Conservation (phyloP, 768 basidiomycete genomes). For the Kockovaella imperatae region DNA sequence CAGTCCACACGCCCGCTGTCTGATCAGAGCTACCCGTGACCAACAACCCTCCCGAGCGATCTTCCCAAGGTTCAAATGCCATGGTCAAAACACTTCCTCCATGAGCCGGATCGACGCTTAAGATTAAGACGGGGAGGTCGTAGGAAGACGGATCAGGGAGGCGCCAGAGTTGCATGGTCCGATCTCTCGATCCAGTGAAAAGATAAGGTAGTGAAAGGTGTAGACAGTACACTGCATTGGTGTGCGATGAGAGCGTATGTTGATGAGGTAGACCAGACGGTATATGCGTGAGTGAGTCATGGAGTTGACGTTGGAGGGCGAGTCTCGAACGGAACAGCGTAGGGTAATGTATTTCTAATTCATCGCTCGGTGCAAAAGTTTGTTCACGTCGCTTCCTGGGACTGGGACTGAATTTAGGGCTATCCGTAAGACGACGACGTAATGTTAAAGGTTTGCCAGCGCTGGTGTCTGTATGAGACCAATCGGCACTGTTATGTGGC, state of each 20-base stretch:
- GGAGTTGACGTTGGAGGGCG: conserved; percentile 3
- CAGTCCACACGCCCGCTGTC: conserved; percentile 16
- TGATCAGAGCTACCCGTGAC: conserved; percentile 22
- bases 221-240: conserved; percentile 22
- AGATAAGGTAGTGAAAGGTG: conserved; percentile 8
- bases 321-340: conserved; percentile 21
- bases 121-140: neutral
- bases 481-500: no score
- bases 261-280: neutral
- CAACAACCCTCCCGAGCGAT: conserved; percentile 12
- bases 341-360: conserved; percentile 33
- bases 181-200: conserved; percentile 28
- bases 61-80: conserved; percentile 7
- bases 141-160: neutral
- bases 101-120: conserved; percentile 16
- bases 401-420: no score
- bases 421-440: no score
- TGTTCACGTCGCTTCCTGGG: no score
- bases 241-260: neutral
- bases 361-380: no score
- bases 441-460: no score
- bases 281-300: neutral
- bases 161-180: conserved; percentile 18
- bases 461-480: no score
- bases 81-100: conserved; percentile 27